Base-by-base conservation (phyloP, 1,139 yeast genomes). In the Saccharomycopsis hybrid region DNA sequence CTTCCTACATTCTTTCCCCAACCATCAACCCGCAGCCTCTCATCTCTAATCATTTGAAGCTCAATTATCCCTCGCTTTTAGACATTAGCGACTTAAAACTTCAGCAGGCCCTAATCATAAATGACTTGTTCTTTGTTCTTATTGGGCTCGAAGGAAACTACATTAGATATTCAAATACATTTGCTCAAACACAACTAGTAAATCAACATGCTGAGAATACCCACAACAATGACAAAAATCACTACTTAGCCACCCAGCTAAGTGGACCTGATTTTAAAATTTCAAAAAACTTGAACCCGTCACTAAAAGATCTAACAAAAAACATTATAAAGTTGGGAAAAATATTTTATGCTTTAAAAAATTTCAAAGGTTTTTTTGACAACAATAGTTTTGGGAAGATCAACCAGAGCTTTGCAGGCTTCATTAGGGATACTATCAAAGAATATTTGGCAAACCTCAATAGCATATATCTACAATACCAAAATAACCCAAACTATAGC, bases 121-220 rank as follows among this genome's bases (percentile, higher is more conserved):
- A 78, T 54, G 98, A 92, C 62, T 63, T 89, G n/a, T 60, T 88
- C 25, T 77, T 74, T 58, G 81, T 85, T 1, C 65, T 92, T 29
- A 59, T 82, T 47, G 97, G 97, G 0, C 68, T 78, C 42, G 96
- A 89, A 62, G 97, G 97, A 0, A 72, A 73, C 35, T 88, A 84
- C 58, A 78, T 90, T 29, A 70, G 90, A 43, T 86, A 77, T 60
- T 73, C 82, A 43, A 85, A 79, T 47, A 70, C 72, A 31, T 86
- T 77, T 58, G 8, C 9, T 5, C 33, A 31, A 7, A 31, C 9
- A 31, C 5, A 31, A 7, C 33, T 31, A 5, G 9, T 7, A 9
- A 9, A 31, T 5, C 5, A 5, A 5, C 33, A 5, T 7, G 33
- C 8, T 31, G 33, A 7, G 9, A 31, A 7, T 5, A 31, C 8